Base-by-base conservation (phyloP, 129 eudicot genomes). In the Solidago caesia region DNA sequence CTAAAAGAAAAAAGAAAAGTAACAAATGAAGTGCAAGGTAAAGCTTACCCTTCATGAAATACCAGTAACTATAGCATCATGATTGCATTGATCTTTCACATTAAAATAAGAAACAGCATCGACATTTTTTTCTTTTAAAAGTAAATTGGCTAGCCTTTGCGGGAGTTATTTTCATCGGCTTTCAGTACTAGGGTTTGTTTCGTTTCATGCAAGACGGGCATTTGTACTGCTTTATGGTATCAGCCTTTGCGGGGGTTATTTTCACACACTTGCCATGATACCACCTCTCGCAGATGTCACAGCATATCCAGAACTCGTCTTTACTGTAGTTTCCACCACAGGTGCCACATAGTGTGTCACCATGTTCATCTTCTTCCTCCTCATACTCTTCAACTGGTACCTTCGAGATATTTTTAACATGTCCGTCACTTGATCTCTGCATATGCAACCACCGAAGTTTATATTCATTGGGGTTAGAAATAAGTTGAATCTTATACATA, bases 251-350 rank as follows among this genome's bases (percentile, higher is more conserved):
- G 56, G 96, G 97, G 21, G 97, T 92, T 67, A 92, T 87, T 81
- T 86, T 87, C 78, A 92, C 97, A 52, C 97, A 92, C 80, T 84
- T 87, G n/a, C 97, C 97, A 67, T 92, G 97, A 79, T 64, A 92
- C 97, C 97, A 92, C 70, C 82, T 68, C 75, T 87, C 89, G 44
- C 97, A 92, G 42, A 92, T 81, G 70, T 89, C 97, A 51, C 97
- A 92, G 39, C 90, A 91, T 25, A 92, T 92, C 97, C 96, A 92
- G 71, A 92, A 92, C 82, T 89, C 96, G 55, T 87, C 96, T 14
- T 84, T 84, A 51, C 74, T 85, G 82, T 89, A 87, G 66, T 74
- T 81, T 29, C 89, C 94, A 33, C 91, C 91, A 57, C 97, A 92
- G 72, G 73, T 84, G 26, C 97, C 97, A 57, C 97, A 92, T 1